Evolutionary conservation across 225 moss, liverwort and hornwort species (phyloP).

Genomic region (Anthoceros angustus): DNA sequence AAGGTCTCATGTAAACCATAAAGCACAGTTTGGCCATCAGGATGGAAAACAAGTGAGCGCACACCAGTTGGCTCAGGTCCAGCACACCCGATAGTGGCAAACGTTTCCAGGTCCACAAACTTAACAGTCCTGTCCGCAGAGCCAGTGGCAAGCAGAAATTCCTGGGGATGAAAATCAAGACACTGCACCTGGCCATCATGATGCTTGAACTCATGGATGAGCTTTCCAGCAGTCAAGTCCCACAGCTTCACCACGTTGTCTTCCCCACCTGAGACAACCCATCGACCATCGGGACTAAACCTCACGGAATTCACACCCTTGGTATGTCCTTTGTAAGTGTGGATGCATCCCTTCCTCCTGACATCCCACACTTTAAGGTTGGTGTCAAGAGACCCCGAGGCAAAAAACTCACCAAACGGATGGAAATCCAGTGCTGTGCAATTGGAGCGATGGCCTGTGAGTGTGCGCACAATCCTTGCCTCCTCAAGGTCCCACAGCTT

Average conservation of each 20-base stretch:
- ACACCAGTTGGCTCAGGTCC: slow-evolving; percentile 97
- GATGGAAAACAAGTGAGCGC: slow-evolving; percentile 93
- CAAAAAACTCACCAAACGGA: slow-evolving; percentile 98
- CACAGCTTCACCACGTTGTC: slow-evolving; percentile 97
- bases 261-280: slow-evolving; percentile 99
- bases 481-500: slow-evolving; percentile 99
- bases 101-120: slow-evolving; percentile 95
- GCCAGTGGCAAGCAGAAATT: slow-evolving; percentile 94
- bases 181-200: slow-evolving; percentile 94
- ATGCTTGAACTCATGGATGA: slow-evolving; percentile 97
- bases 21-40: slow-evolving; percentile 83
- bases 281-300: slow-evolving; percentile 95
- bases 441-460: slow-evolving; percentile 97
- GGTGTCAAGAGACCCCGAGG: slow-evolving; percentile 92
- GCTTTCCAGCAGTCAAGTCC: slow-evolving; percentile 99
- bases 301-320: slow-evolving; percentile 88
- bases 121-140: slow-evolving; percentile 96
- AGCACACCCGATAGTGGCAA: slow-evolving; percentile 91
- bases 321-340: slow-evolving; percentile 95
- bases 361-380: slow-evolving; percentile 99
- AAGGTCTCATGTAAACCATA: slow-evolving; percentile 94
- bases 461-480: slow-evolving; percentile 95
- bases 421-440: slow-evolving; percentile 98
- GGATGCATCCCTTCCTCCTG: slow-evolving; percentile 87
- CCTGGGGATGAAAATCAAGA: slow-evolving; percentile 98